Percentiles rank a stretch among this genome's conserved stretches.
Conservation (phyloP, 2,329 filamentous ascomycete species). For the Calonectria pseudoreteaudii region DNA sequence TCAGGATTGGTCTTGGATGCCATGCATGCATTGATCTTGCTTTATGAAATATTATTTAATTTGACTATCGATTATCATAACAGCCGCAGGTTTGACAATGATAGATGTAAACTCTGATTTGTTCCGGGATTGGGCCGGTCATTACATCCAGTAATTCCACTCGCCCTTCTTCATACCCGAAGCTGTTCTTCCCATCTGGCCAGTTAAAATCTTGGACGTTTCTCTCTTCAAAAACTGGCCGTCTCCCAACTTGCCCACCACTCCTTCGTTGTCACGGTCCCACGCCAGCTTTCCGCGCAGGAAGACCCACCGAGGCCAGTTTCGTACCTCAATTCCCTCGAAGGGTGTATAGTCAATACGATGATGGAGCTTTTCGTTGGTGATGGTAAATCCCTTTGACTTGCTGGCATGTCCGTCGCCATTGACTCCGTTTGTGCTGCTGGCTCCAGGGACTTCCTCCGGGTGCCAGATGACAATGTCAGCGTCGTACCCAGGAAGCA, state of each 20-base stretch:
- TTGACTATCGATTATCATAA: not conserved
- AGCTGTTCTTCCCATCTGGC: not conserved
- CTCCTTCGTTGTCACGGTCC: slow-evolving; percentile 64
- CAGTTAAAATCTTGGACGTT: slow-evolving; percentile 1
- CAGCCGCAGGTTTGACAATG: not conserved
- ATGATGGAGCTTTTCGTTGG: slow-evolving; percentile 69
- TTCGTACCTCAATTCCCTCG: slow-evolving; percentile 65
- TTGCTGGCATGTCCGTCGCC: not conserved
- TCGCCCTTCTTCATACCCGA: not conserved
- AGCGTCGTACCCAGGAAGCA: slow-evolving; percentile 65
- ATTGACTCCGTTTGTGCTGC: not conserved
- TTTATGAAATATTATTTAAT: not conserved
- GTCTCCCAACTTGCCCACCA: slow-evolving; percentile 59
- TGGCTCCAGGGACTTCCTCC: not conserved
- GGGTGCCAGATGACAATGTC: slow-evolving; percentile 71
- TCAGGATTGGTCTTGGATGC: not conserved
- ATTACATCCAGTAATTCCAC: slow-evolving; percentile 7
- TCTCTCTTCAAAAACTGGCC: slow-evolving; percentile 60
- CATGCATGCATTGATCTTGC: not conserved
- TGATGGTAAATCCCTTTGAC: slow-evolving; percentile 48
- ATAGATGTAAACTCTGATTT: not conserved
- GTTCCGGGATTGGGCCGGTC: not conserved
- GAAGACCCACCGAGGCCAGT: slow-evolving; percentile 73
- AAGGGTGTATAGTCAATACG: slow-evolving; percentile 73
- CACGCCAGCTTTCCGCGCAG: slow-evolving; percentile 69